phyloP scores from a whole-genome alignment of 148 eudicot genomes.

The Persicaria maculosa region DNA sequence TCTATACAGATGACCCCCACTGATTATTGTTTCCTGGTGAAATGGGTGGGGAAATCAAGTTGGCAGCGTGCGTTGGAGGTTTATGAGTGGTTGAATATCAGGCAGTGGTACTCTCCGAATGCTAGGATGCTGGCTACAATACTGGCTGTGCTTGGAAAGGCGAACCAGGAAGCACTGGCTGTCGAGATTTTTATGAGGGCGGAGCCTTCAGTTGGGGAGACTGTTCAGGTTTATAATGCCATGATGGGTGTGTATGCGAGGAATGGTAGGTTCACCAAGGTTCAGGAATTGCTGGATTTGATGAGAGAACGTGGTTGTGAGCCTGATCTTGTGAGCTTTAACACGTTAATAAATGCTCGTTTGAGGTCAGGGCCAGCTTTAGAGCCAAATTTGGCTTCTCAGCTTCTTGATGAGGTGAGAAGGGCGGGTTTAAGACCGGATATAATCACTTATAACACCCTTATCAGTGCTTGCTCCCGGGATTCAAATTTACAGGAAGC shows the following conservation, averaged over 20 bases:
- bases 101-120: constrained; percentile 77
- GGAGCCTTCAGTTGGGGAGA: constrained; percentile 51
- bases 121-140: constrained; percentile 85
- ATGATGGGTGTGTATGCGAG: constrained; percentile 99
- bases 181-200: constrained; percentile 70
- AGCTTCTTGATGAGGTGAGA: constrained; percentile 76
- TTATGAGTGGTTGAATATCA: constrained; percentile 87
- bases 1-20: constrained; percentile 80
- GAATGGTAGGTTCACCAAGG: constrained; percentile 61
- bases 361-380: constrained; percentile 55
- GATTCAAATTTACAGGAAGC: constrained; percentile 84
- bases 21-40: constrained; percentile 88
- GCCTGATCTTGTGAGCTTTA: constrained; percentile 90
- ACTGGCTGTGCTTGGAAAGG: constrained; percentile 82
- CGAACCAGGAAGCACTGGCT: constrained; percentile 77
- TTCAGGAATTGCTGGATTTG: constrained; percentile 69
- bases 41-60: constrained; percentile 68
- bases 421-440: constrained; percentile 79
- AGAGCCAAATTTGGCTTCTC: constrained; percentile 52
- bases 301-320: constrained; percentile 77
- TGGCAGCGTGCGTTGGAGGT: constrained; percentile 94
- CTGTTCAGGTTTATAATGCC: constrained; percentile 91
- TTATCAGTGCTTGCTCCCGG: constrained; percentile 93
- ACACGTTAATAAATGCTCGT: constrained; percentile 91
- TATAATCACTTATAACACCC: constrained; percentile 93